Evolutionary conservation across 2,329 filamentous ascomycete genomes (phyloP), one percentile per base, ranked within the genome.

Genomic region (Fusarium duplospermum): DNA sequence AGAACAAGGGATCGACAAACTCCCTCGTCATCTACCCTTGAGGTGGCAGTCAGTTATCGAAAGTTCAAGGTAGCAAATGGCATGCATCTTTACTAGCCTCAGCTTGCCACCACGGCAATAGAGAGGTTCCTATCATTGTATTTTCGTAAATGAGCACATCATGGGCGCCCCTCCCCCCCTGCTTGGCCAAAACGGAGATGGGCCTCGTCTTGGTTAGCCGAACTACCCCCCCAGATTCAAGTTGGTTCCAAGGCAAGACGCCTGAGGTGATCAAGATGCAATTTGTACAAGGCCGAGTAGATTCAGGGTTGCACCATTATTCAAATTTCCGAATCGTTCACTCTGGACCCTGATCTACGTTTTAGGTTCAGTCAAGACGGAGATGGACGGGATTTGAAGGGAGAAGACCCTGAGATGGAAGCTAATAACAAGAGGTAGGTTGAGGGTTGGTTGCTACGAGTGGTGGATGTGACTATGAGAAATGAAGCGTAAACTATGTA

Each of bases 1-100:
- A 52, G 64, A 52, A 18, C 14, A 64, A 60, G 58, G 45, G 71
- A 73, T 72, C 60, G 59, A 61, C 67, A 62, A 59, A 47, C 33
- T 56, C 57, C 42, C 35, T 52, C 63, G 31, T 57, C 54, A 70
- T 27, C 18, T 22, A 20, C 56, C 58, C 35, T 59, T 24, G 29
- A 29, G 36, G 31, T 29, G 54, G 54, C 33, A 58, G 54, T 57
- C 33, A 58, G 54, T 57, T 33, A 22, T 54, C 29, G 31, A 38
- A 33, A 20, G 42, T 47, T 47, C 42, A 24, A 6, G 38, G 22
- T 16, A 47, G 14, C 11, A n/a, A 50, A 36, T 45, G 58, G 58
- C 38, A 61, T 16, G 38, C 27, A 38, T 45, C 4, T n/a, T n/a
- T 8, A 33, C 27, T 61, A 33, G 57, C 36, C 6, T 35, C 3